Base-by-base conservation (phyloP, 371 early-diverging fungal genomes). In the Apophysomyces variabilis region DNA sequence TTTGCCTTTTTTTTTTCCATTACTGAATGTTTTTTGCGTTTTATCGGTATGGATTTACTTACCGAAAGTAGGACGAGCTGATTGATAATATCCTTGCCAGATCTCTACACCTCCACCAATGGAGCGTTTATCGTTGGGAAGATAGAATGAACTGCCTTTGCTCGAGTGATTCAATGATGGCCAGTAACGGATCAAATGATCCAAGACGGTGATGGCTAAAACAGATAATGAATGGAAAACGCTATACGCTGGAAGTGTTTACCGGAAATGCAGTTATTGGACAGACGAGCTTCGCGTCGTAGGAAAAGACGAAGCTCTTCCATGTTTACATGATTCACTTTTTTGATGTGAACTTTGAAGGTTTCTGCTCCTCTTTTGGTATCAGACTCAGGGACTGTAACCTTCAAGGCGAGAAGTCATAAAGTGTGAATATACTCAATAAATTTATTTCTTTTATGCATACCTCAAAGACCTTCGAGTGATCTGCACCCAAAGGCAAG, bases 11-110 rank as follows among this genome's bases (percentile, higher is more conserved):
- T 26, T 26, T 26, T 26, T 3, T 3, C 32, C 32, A 26, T 26
- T 26, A 26, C 32, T 26, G 3, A 26, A 3, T 26, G 32, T 26
- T 39, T 0, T 3, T 13, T 13, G 1, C n/a, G 18, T 16, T 8
- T 37, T 5, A 54, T 60, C 58, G 47, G 35, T 60, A 38, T 26
- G 18, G 21, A 32, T 16, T n/a, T 3, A 78, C 62, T 75, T 81
- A 74, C 92, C 90, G 2, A 74, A 44, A 59, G 90, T 82, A 12
- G 96, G 92, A 7, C 91, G 83, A 21, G 93, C 87, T 32, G 92
- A 91, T 69, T 95, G 94, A 66, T 93, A 94, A 76, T 88, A 94
- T 11, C 98, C 98, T 68, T 90, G 90, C 95, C 96, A 95, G 5
- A 94, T 87, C 76, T 94, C 95, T n/a, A 90, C 82, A 32, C 95